These are phyloP conservation scores for Achaetomiella virescens DNA, from an alignment of 495 filamentous ascomycete species.

Conservation along the genomic window DNA sequence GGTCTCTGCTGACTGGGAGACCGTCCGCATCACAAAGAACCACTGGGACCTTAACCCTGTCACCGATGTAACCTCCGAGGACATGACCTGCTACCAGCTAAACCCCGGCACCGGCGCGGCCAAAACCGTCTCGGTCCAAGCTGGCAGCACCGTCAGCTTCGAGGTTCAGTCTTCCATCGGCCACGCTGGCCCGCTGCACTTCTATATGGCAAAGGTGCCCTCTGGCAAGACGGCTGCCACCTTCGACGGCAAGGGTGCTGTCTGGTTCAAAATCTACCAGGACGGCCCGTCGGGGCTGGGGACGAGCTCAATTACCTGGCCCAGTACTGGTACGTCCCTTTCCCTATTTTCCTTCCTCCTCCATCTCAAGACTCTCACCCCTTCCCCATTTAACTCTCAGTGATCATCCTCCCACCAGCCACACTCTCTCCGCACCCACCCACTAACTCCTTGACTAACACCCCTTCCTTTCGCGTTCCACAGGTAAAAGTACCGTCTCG, in stretches of 20 bases:
- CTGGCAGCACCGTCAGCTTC: conserved; percentile 39
- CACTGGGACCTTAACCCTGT: conserved; percentile 33
- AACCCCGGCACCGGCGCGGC: conserved; percentile 20
- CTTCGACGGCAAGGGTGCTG: conserved; percentile 45
- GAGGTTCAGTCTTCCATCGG: conserved; percentile 41
- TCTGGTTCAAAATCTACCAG: conserved; percentile 51
- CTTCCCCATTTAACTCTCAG: no score
- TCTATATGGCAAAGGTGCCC: conserved; percentile 47
- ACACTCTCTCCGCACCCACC: background rate
- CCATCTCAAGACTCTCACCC: no score
- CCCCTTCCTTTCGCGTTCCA: background rate
- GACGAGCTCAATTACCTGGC: conserved; percentile 37
- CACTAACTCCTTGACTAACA: background rate
- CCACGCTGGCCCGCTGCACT: conserved; percentile 40
- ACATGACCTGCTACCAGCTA: conserved; percentile 39
- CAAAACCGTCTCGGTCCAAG: conserved; percentile 34
- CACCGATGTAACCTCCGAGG: conserved; percentile 34
- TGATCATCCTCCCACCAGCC: no score
- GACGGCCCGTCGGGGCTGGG: conserved; percentile 34
- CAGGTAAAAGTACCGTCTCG: conserved; percentile 30
- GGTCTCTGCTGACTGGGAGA: conserved; percentile 36
- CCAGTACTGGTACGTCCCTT: conserved; percentile 34
- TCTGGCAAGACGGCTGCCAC: conserved; percentile 37
- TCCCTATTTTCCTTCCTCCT: no score
- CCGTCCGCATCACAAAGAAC: conserved; percentile 44